Conservation (phyloP, 73 alveolate genomes). For the Halteria grandinella region DNA sequence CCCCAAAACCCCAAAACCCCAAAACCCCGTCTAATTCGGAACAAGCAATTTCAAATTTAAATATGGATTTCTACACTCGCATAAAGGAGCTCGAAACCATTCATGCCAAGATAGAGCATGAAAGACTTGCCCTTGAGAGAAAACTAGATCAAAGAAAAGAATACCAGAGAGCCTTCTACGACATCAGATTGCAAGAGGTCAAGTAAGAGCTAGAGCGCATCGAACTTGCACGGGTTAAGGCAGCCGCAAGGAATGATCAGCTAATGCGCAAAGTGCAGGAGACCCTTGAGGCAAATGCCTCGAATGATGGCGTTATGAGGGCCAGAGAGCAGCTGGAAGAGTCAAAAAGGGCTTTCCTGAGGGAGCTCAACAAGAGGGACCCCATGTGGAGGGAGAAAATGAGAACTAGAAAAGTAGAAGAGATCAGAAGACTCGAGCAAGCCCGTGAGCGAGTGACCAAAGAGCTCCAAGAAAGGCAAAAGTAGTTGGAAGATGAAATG, state of each 20-base stretch:
- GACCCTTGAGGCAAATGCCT: neutral
- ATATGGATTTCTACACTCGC: slow-evolving; percentile 38
- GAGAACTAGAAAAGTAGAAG: slow-evolving; percentile 28
- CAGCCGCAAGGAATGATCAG: slow-evolving; percentile 30
- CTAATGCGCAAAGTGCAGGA: slow-evolving; percentile 11
- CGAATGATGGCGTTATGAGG: neutral
- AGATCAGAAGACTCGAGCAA: slow-evolving; percentile 31
- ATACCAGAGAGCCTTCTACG: slow-evolving; percentile 21
- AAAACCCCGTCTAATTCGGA: too few relatives aligned
- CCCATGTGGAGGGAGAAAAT: slow-evolving; percentile 46
- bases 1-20: neutral
- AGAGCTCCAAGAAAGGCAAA: slow-evolving; percentile 20
- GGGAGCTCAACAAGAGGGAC: slow-evolving; percentile 21
- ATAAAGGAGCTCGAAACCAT: slow-evolving; percentile 41
- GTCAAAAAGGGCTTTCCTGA: slow-evolving; percentile 32
- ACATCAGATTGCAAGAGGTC: slow-evolving; percentile 27
- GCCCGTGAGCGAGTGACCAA: slow-evolving; percentile 19
- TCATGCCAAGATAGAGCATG: slow-evolving; percentile 30
- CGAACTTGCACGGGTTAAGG: slow-evolving; percentile 2
- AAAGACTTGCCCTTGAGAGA: slow-evolving; percentile 30
- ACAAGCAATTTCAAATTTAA: neutral
- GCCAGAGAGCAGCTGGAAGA: slow-evolving; percentile 4
- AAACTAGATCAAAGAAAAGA: slow-evolving; percentile 45
- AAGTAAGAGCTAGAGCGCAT: slow-evolving; percentile 25
- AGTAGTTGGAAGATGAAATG: slow-evolving; percentile 10